phyloP scores from a whole-genome alignment of 768 basidiomycete genomes.

The Suillus brevipes region DNA sequence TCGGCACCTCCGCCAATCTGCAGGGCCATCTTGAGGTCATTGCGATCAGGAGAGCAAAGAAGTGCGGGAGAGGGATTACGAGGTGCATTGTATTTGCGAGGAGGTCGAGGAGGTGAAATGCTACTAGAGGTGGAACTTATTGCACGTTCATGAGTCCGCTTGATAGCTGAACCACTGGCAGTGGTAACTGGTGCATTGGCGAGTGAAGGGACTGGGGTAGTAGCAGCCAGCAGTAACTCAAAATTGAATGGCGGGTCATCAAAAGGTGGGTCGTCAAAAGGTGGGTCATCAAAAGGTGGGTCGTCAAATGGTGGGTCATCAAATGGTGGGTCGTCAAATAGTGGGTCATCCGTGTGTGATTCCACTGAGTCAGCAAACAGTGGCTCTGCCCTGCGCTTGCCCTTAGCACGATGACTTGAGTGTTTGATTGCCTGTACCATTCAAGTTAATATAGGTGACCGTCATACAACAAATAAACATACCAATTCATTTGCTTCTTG shows the following conservation, averaged over 20 bases:
- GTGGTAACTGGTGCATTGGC: not conserved
- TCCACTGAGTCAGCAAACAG: too few relatives aligned
- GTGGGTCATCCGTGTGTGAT: not conserved
- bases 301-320: too few relatives aligned
- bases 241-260: too few relatives aligned
- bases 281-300: too few relatives aligned
- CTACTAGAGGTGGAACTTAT: not conserved
- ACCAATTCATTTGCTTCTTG: not conserved
- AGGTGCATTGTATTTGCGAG: not conserved
- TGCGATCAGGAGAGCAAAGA: not conserved
- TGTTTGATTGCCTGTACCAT: too few relatives aligned
- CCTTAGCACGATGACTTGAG: too few relatives aligned
- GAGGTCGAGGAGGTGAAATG: not conserved
- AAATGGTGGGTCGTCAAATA: too few relatives aligned
- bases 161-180: not conserved
- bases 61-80: not conserved
- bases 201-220: not conserved
- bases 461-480: not conserved
- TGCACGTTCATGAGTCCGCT: not conserved
- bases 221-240: not conserved
- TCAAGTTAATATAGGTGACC: not conserved
- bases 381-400: too few relatives aligned
- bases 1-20: not conserved
- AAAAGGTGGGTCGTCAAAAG: too few relatives aligned
- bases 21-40: not conserved